A percentile compares a stretch with the other conserved stretches of the same genome.
Conservation (phyloP, 139 green algal species). For the Picochlorum sp. region DNA sequence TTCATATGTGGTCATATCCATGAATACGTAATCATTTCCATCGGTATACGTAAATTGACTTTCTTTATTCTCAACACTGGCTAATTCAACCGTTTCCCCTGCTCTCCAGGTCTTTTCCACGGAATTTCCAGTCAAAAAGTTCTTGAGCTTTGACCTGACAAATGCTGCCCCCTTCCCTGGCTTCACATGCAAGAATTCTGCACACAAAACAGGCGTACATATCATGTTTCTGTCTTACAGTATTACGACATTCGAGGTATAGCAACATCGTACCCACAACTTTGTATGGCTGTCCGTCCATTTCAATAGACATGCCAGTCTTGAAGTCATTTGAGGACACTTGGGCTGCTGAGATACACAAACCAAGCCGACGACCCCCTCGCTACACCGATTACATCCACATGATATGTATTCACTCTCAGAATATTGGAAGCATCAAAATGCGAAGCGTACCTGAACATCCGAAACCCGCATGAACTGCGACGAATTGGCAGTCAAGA, state of each 20-base stretch:
- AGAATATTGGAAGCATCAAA: no score
- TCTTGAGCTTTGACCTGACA: constrained; percentile 95
- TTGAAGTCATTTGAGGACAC: constrained; percentile 91
- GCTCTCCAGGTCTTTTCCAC: constrained; percentile 90
- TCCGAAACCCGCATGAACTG: no score
- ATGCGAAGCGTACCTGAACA: no score
- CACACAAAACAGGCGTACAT: not conserved
- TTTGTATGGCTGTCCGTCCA: constrained; percentile 70
- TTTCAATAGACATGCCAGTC: constrained; percentile 79
- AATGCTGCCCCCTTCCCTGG: constrained; percentile 96
- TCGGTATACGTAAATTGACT: constrained; percentile 83
- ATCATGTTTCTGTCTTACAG: no score
- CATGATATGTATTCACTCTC: no score
- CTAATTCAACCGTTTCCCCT: constrained; percentile 73
- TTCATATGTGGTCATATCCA: constrained; percentile 92
- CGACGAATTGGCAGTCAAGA: no score
- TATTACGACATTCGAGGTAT: no score
- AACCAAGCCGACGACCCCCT: not conserved
- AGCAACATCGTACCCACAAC: constrained; percentile 48
- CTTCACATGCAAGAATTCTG: constrained; percentile 98
- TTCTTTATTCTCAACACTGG: constrained; percentile 61
- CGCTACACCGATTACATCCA: not conserved
- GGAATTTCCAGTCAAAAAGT: constrained; percentile 82
- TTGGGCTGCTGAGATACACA: constrained; percentile 11
- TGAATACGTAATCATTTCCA: constrained; percentile 83